Percentiles rank a stretch among this genome's conserved stretches.
phyloP scores from a whole-genome alignment of 2,329 filamentous ascomycete genomes.

The Colletotrichum tropicale region DNA sequence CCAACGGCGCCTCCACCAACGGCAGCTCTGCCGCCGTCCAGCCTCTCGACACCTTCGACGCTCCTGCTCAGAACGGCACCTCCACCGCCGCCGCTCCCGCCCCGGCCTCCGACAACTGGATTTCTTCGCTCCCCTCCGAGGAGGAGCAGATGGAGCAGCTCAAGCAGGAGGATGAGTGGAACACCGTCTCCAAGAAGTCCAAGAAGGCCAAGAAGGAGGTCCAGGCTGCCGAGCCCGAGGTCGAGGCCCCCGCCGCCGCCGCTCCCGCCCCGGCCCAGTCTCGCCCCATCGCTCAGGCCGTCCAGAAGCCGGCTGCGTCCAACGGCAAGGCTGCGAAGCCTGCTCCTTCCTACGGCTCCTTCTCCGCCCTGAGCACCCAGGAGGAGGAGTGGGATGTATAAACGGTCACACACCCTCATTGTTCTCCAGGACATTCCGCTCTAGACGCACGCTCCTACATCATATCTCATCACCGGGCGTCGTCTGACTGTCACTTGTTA shows the following conservation, averaged over 20 bases:
- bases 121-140: conserved; percentile 60
- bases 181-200: conserved; percentile 56
- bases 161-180: conserved; percentile 62
- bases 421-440: conserved; percentile 10
- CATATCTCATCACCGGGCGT: not conserved
- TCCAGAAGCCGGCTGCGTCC: conserved; percentile 29
- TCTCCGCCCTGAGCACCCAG: conserved; percentile 51
- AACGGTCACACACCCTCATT: not conserved
- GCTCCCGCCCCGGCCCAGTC: conserved; percentile 24
- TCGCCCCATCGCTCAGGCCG: conserved; percentile 30
- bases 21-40: conserved; percentile 38
- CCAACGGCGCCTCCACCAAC: conserved; percentile 37
- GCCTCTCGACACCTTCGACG: conserved; percentile 64
- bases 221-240: conserved; percentile 44
- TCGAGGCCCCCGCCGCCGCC: conserved; percentile 29
- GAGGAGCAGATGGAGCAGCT: conserved; percentile 67
- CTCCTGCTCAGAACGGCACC: conserved; percentile 34
- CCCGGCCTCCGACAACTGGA: conserved; percentile 47
- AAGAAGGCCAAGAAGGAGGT: conserved; percentile 45
- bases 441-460: not conserved
- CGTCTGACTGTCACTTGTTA: conserved; percentile 19
- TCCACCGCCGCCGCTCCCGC: conserved; percentile 31
- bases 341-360: conserved; percentile 39
- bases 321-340: conserved; percentile 34
- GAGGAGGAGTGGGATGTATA: conserved; percentile 60